Evolutionary conservation across 2,329 filamentous ascomycete species (phyloP), one percentile per base, ranked within the genome.

Genomic region (Clarireedia sp.): DNA sequence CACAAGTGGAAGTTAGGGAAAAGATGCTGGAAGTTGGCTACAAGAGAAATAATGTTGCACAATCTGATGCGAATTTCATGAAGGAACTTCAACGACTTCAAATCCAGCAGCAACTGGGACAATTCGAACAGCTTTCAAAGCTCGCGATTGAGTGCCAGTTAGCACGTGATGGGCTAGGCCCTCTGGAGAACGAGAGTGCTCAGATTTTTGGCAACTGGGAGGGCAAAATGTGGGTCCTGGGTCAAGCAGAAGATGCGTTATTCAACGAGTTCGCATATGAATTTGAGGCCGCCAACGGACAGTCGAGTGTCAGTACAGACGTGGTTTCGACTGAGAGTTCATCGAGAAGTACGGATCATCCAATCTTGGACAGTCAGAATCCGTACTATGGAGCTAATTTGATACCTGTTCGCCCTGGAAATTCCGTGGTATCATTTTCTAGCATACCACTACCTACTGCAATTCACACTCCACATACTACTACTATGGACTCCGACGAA

Each of bases 51-150:
- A 40, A 55, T 33, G 59, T 64, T 3, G 63, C 59, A 49, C 36
- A 47, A 12, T 53, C 53, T 1, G 64, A 66, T 46, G 61, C 54
- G 12, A 59, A 57, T 33, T 63, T 65, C 24, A 65, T 66, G 63
- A 57, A 49, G 36, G 59, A 61, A 47, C 14, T 65, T 17, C 64
- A 66, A 54, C 17, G 38, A 41, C 44, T 63, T 7, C 51, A 53
- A 29, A 62, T 59, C 16, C 46, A 57, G 19, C 59, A 57, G 16
- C 48, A 60, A 17, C 38, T 62, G 2, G 36, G 24, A 10, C 48
- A 21, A n/a, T 59, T 61, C 19, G 47, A 55, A 17, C 38, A 55
- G 14, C 38, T 66, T 12, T 21, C 41, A 17, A 40, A 41, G 7
- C 51, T 64, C 36, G 59, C 57, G 8, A 9, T 26, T 17, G 26